A percentile compares a stretch with the other conserved stretches of the same genome.
Conservation (phyloP, 495 filamentous ascomycete genomes). For the Aspergillus ostianus region DNA sequence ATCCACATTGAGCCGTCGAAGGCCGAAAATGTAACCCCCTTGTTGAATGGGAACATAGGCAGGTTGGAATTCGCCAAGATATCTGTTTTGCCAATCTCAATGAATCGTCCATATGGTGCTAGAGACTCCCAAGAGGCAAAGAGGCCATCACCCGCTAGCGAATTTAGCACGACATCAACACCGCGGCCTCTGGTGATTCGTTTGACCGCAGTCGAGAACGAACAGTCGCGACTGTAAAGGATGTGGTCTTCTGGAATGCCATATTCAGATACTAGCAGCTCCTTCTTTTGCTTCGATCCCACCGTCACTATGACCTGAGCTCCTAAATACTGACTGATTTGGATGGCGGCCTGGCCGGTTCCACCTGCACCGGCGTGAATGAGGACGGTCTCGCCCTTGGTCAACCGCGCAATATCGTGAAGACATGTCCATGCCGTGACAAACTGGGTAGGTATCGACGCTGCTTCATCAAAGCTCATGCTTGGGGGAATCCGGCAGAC, state of each 20-base stretch:
- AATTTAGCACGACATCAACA: slow-evolving; percentile 65
- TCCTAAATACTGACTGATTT: too few species aligned
- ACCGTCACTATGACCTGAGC: too few species aligned
- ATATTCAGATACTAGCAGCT: slow-evolving; percentile 52
- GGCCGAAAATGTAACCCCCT: slow-evolving; percentile 41
- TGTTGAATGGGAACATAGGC: slow-evolving; percentile 22
- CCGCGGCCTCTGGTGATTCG: slow-evolving; percentile 50
- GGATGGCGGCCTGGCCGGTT: too few species aligned
- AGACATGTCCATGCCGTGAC: too few species aligned
- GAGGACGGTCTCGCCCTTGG: too few species aligned
- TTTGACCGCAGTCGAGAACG: slow-evolving; percentile 49
- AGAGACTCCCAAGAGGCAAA: slow-evolving; percentile 46
- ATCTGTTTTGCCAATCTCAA: slow-evolving; percentile 57
- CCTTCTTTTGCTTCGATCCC: slow-evolving; percentile 61
- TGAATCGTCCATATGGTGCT: slow-evolving; percentile 51
- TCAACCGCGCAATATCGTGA: too few species aligned
- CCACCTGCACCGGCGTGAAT: too few species aligned
- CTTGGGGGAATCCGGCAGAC: too few species aligned
- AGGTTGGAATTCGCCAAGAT: slow-evolving; percentile 24
- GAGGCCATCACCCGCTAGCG: slow-evolving; percentile 42
- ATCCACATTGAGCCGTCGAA: slow-evolving; percentile 19
- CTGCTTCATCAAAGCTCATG: too few species aligned
- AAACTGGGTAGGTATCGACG: too few species aligned
- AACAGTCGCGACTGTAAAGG: slow-evolving; percentile 43
- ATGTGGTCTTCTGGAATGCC: slow-evolving; percentile 38